Base-by-base conservation (phyloP, 805 yeast species). In the Nakazawaea siamensis region DNA sequence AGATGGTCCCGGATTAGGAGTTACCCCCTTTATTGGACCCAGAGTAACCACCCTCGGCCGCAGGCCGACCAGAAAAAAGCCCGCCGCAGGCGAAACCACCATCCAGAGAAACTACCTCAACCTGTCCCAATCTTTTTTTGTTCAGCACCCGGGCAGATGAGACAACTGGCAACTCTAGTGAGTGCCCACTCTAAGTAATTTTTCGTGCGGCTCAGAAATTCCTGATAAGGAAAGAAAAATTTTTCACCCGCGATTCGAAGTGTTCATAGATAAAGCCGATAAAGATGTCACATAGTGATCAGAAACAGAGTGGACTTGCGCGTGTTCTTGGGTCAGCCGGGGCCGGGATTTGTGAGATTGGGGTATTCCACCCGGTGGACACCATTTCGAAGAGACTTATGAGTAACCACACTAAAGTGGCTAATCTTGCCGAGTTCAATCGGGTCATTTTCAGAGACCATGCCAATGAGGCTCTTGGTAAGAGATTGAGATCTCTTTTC, bases 341-440 rank as follows among this genome's bases (percentile, higher is more conserved):
- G 15, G 98, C 99, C 27, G 99, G 98, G 50, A 84, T 92, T 55
- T 76, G 94, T 52, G 99, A 92, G 64, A 82, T 92, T 48, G 94
- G 82, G 38, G 94, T 92, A 27, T 92, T 92, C 76, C 99, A 92
- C 62, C 99, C 99, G 15, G 95, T 92, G 24, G 99, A 92, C 64
- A 92, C 99, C 34, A 82, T 87, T 54, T 87, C 98, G 46, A 92
- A 92, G 68, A 81, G 99, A 68, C 71, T 83, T 57, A 83, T 83
- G 94, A 76, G 86, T 24, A 83, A 83, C 63, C 78, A 73, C 46
- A 74, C 84, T 34, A 78, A 65, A 54, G 74, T 90, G 45, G 56
- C 81, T 27, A 67, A 74, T 26, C 50, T 70, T 11, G 41, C 73
- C 24, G 83, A 84, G 57, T 70, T 92, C 48, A 92, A 92, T 69